Evolutionary conservation across 768 basidiomycete genomes (phyloP).

Genomic region (Collybia mongolica): DNA sequence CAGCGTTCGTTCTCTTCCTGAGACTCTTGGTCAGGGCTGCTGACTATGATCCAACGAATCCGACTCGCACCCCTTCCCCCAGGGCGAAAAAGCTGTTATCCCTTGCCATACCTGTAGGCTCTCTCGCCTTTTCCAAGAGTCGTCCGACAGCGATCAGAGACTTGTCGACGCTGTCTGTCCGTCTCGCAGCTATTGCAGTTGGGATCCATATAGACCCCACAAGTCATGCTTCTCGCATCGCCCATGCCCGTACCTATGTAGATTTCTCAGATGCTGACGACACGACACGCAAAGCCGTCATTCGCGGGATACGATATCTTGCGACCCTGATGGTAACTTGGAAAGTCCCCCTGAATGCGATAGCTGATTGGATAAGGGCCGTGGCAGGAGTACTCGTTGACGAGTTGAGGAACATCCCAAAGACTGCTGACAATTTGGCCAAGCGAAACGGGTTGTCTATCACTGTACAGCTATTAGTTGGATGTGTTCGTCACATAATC

Average conservation of each 20-base stretch:
- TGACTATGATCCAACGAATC: slow-evolving; percentile 23
- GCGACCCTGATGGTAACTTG: slow-evolving; percentile 60
- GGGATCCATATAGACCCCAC: slow-evolving; percentile 62
- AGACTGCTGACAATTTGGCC: slow-evolving; percentile 9
- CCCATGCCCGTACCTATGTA: slow-evolving; percentile 67
- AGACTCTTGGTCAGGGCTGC: slow-evolving; percentile 76
- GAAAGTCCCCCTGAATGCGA: slow-evolving; percentile 44
- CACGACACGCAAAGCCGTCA: slow-evolving; percentile 63
- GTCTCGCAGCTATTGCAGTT: slow-evolving; percentile 70
- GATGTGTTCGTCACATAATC: slow-evolving; percentile 51
- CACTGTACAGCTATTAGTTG: slow-evolving; percentile 11
- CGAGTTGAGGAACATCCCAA: slow-evolving; percentile 44
- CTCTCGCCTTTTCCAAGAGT: slow-evolving; percentile 60
- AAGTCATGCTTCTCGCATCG: slow-evolving; percentile 50
- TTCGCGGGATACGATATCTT: slow-evolving; percentile 75
- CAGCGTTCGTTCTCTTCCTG: slow-evolving; percentile 76
- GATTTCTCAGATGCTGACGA: slow-evolving; percentile 64
- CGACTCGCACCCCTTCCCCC: slow-evolving; percentile 31
- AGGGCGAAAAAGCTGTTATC: slow-evolving; percentile 69
- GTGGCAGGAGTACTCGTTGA: slow-evolving; percentile 53
- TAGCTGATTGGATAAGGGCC: slow-evolving; percentile 64
- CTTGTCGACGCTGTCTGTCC: slow-evolving; percentile 79
- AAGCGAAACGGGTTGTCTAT: background rate
- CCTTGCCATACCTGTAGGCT: slow-evolving; percentile 67
- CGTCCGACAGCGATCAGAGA: slow-evolving; percentile 50